A percentile compares a stretch with the other conserved stretches of the same genome.
phyloP scores from a whole-genome alignment of 148 eudicot genomes.

The Fagopyrum esculentum region DNA sequence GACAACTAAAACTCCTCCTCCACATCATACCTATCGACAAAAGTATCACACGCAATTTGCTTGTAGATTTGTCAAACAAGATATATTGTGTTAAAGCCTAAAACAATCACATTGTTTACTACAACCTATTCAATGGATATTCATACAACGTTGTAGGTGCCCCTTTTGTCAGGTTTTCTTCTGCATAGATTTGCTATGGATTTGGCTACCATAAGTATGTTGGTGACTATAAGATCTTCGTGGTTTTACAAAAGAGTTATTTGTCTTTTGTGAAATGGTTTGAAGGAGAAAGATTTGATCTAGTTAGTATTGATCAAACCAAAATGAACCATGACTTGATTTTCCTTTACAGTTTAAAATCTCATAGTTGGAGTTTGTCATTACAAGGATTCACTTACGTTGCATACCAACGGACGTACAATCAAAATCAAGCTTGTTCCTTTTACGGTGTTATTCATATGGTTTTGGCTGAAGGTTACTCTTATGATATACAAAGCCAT shows the following conservation, averaged over 20 bases:
- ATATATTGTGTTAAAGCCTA: too few species aligned
- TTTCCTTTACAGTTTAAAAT: not conserved
- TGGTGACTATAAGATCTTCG: not conserved
- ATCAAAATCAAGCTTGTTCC: not conserved
- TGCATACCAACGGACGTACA: not conserved
- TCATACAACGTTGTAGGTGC: too few species aligned
- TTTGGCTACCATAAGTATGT: not conserved
- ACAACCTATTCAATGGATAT: too few species aligned
- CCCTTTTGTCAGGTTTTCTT: too few species aligned
- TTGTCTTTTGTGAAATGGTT: rapidly evolving
- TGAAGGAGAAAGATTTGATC: not conserved
- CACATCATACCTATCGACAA: too few species aligned
- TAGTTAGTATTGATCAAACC: not conserved
- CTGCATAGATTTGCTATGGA: not conserved
- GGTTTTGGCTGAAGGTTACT: not conserved
- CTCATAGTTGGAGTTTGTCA: not conserved
- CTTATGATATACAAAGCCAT: not conserved
- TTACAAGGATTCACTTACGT: not conserved
- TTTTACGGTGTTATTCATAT: not conserved
- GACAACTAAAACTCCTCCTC: too few species aligned
- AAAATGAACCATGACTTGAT: not conserved
- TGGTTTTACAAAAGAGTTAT: not conserved
- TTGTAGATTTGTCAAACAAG: too few species aligned
- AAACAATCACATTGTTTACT: too few species aligned
- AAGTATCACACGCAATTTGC: too few species aligned